Conservation (phyloP, 495 filamentous ascomycete species). For the Xylaria venustula region DNA sequence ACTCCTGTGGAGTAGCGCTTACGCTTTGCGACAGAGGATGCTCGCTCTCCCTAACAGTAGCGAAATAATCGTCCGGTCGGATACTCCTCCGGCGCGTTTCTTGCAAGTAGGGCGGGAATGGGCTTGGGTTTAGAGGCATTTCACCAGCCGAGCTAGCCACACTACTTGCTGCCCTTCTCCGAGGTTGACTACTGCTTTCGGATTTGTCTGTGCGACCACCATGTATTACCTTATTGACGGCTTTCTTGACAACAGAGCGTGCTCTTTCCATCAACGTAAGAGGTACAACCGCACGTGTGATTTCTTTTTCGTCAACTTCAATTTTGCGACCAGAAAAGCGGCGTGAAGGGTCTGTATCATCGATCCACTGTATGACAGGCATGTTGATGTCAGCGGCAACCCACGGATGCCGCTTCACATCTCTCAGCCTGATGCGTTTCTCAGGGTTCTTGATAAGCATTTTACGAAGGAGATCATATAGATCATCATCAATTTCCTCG, state of each 20-base stretch:
- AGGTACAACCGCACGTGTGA: conserved; percentile 85
- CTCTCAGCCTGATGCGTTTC: conserved; percentile 81
- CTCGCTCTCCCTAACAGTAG: conserved; percentile 54
- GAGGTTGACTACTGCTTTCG: conserved; percentile 51
- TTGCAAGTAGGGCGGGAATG: conserved; percentile 39
- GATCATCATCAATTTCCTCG: conserved; percentile 78
- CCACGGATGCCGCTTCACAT: conserved; percentile 97
- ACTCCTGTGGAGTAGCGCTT: conserved; percentile 67
- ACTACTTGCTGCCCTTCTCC: conserved; percentile 56
- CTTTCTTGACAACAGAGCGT: conserved; percentile 65
- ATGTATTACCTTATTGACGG: conserved; percentile 59
- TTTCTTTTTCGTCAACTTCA: conserved; percentile 85
- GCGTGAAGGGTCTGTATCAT: conserved; percentile 84
- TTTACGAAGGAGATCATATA: conserved; percentile 76
- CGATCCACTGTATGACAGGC: conserved; percentile 70
- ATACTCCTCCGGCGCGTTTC: conserved; percentile 66
- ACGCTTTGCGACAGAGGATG: conserved; percentile 85
- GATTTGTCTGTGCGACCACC: conserved; percentile 50
- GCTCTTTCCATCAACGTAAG: conserved; percentile 81
- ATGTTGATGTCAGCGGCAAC: conserved; percentile 78
- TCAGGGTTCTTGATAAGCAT: conserved; percentile 87
- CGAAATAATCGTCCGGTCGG: conserved; percentile 67
- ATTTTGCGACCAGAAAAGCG: conserved; percentile 85
- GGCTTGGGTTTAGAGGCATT: conserved; percentile 32
- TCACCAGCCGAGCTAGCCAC: conserved; percentile 54